These are phyloP conservation scores for Nakazawaea wickerhamii DNA, from an alignment of 805 yeast species.

Conservation along the genomic window DNA sequence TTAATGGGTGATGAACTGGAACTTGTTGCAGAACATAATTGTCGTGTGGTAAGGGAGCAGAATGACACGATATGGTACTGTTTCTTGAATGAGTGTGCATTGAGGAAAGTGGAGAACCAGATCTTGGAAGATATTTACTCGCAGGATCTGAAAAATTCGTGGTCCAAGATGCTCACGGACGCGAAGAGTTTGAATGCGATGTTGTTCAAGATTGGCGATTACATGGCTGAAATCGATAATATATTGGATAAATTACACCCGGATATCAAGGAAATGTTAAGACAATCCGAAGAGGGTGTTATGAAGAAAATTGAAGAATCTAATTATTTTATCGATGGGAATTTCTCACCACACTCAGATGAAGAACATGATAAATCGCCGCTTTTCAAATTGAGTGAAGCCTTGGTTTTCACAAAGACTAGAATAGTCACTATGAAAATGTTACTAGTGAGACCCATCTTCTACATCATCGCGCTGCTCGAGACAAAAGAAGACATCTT, in stretches of 20 bases:
- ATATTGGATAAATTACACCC: slow-evolving; percentile 33
- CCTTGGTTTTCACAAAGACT: slow-evolving; percentile 34
- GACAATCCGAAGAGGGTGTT: slow-evolving; percentile 12
- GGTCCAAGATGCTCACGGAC: slow-evolving; percentile 4
- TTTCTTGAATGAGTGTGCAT: slow-evolving; percentile 34
- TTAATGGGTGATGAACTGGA: slow-evolving; percentile 6
- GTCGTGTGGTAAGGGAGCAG: slow-evolving; percentile 23
- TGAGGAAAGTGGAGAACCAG: slow-evolving; percentile 33
- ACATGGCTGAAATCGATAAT: slow-evolving; percentile 32
- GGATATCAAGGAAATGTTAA: slow-evolving; percentile 16
- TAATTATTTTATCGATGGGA: background rate
- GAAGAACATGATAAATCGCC: slow-evolving; percentile 28
- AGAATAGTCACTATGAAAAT: slow-evolving; percentile 30
- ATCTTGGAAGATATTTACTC: slow-evolving; percentile 30
- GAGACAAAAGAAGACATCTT: slow-evolving; percentile 9
- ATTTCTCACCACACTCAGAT: slow-evolving; percentile 29
- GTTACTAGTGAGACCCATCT: slow-evolving; percentile 29
- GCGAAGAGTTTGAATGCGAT: background rate
- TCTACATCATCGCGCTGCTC: slow-evolving; percentile 26
- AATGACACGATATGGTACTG: slow-evolving; percentile 30
- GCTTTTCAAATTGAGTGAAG: slow-evolving; percentile 22
- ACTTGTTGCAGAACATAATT: slow-evolving; percentile 6
- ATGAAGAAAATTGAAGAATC: slow-evolving; percentile 22
- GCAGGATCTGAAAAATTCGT: slow-evolving; percentile 23
- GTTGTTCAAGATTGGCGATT: slow-evolving; percentile 16